phyloP scores from a whole-genome alignment of 257 asterid species.

The Thymus mandschuricus region DNA sequence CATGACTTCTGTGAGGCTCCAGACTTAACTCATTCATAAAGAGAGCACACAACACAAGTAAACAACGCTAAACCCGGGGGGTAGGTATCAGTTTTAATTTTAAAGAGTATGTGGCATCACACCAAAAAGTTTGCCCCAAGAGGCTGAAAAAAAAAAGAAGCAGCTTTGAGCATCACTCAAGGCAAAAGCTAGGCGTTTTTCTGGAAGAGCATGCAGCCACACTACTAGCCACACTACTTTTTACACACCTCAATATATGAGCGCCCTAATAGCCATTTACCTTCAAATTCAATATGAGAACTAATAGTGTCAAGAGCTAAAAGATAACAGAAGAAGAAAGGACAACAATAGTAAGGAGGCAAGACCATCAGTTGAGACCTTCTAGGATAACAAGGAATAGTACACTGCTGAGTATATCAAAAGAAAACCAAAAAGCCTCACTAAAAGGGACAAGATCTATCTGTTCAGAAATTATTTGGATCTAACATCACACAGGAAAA shows the following conservation, averaged over 20 bases:
- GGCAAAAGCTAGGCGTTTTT: too few relatives aligned
- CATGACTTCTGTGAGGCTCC: slow-evolving; percentile 7
- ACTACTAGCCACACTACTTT: neutral
- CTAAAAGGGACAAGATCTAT: slow-evolving; percentile 1
- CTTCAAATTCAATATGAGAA: neutral
- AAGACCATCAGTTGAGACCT: neutral
- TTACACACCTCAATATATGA: neutral
- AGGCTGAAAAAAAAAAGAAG: neutral
- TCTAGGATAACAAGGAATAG: neutral
- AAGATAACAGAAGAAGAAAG: neutral
- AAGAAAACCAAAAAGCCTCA: neutral
- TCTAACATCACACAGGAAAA: neutral
- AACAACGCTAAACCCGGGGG: too few relatives aligned
- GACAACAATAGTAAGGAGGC: neutral
- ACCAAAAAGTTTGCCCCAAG: neutral
- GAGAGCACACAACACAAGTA: neutral
- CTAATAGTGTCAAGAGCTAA: neutral
- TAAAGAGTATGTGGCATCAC: neutral
- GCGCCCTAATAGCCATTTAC: neutral
- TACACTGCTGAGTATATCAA: neutral
- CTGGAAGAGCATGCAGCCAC: neutral
- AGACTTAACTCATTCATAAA: neutral
- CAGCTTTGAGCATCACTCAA: too few relatives aligned
- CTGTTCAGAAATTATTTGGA: neutral
- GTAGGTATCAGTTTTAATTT: neutral